A percentile compares a stretch with the other conserved stretches of the same genome.
Evolutionary conservation across 345 rosid species (phyloP).

Genomic region (Citrus inodora): DNA sequence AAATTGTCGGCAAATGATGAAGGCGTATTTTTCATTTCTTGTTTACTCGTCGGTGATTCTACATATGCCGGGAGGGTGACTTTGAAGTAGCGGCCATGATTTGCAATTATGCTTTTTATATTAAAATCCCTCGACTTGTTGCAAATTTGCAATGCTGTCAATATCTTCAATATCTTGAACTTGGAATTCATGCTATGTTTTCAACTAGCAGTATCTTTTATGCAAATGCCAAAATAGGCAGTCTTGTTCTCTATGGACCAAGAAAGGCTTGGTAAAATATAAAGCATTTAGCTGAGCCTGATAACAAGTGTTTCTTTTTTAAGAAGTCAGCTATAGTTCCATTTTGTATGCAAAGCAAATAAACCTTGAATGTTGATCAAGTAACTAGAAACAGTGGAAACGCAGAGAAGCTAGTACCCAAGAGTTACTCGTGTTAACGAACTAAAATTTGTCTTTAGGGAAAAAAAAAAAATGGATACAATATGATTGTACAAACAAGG

Average conservation of each 20-base stretch:
- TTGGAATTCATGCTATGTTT: background rate
- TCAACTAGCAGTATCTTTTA: background rate
- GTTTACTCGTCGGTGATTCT: no score
- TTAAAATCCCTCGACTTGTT: background rate
- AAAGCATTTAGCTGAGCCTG: background rate
- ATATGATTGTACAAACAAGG: no score
- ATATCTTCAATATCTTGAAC: background rate
- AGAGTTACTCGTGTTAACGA: background rate
- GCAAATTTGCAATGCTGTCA: background rate
- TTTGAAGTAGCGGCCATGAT: background rate
- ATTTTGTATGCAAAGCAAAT: background rate
- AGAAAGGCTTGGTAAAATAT: background rate
- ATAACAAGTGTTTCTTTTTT: background rate
- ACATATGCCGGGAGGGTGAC: background rate
- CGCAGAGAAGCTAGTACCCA: background rate
- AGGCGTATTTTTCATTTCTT: no score
- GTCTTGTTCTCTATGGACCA: background rate
- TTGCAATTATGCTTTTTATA: background rate
- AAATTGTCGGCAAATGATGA: no score
- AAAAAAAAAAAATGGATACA: no score
- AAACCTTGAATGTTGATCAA: background rate
- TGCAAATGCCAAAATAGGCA: background rate
- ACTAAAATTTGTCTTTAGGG: background rate
- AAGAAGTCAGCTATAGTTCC: background rate
- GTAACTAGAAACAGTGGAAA: background rate